Conservation (phyloP, 805 yeast species). For the Wickerhamomyces strasburgensis region DNA sequence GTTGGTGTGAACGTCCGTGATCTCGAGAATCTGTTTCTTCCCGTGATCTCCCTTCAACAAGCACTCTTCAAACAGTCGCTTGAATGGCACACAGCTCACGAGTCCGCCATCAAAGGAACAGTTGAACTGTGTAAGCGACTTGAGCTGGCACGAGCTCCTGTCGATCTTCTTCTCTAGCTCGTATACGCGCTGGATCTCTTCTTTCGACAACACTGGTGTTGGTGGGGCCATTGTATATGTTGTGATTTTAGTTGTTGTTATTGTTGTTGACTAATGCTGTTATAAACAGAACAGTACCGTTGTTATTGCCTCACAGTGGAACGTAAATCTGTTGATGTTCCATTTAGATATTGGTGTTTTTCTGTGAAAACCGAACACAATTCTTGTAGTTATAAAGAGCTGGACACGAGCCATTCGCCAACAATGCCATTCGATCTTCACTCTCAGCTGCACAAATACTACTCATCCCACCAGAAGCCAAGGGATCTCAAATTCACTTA, state of each 20-base stretch:
- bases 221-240: slow-evolving; percentile 50
- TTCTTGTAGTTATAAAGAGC: too few species aligned
- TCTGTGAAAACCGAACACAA: too few species aligned
- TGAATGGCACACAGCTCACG: slow-evolving; percentile 44
- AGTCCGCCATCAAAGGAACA: slow-evolving; percentile 41
- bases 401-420: background rate
- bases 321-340: too few species aligned
- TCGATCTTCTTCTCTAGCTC: slow-evolving; percentile 15
- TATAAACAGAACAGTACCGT: too few species aligned
- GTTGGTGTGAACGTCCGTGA: slow-evolving; percentile 34
- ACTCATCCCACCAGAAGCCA: slow-evolving; percentile 34
- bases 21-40: slow-evolving; percentile 29
- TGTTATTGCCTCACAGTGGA: too few species aligned
- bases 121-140: slow-evolving; percentile 40
- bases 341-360: too few species aligned
- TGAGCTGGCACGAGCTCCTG: slow-evolving; percentile 27
- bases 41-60: slow-evolving; percentile 20
- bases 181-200: slow-evolving; percentile 29
- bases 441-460: slow-evolving; percentile 11
- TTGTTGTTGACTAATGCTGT: too few species aligned
- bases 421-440: slow-evolving; percentile 12
- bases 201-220: slow-evolving; percentile 38
- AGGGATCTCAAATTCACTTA: slow-evolving; percentile 47
- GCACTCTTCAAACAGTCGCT: slow-evolving; percentile 42
- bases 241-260: too few species aligned